Evolutionary conservation across 2,329 filamentous ascomycete species (phyloP).

Genomic region (Pseudogymnoascus destructans): DNA sequence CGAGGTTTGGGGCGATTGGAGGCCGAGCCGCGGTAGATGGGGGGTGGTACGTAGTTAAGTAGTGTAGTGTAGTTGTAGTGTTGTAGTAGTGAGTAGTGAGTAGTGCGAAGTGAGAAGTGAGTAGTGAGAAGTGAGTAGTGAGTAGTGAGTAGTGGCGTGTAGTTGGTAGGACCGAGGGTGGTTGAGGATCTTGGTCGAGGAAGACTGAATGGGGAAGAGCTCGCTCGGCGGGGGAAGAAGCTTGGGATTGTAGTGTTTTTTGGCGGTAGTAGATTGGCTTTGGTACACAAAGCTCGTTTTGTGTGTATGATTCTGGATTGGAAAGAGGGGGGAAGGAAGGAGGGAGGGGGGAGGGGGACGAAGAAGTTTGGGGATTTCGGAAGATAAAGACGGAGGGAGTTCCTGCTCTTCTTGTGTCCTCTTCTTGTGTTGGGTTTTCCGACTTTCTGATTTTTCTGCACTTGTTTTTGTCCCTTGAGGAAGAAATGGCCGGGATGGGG

Average conservation of each 20-base stretch:
- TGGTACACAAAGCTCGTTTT: background rate
- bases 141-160: background rate
- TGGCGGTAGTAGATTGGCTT: background rate
- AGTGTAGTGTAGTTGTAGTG: background rate
- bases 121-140: background rate
- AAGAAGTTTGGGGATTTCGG: background rate
- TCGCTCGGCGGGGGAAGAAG: background rate
- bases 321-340: background rate
- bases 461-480: background rate
- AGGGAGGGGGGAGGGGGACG: background rate
- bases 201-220: background rate
- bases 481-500: background rate
- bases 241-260: background rate
- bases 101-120: background rate
- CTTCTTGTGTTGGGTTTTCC: background rate
- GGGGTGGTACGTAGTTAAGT: background rate
- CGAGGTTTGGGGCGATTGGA: background rate
- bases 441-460: background rate
- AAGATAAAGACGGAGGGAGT: background rate
- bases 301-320: background rate
- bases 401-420: background rate
- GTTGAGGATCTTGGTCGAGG: background rate
- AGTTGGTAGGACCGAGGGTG: background rate
- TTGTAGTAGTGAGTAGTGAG: background rate
- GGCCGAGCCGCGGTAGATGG: background rate